Percentiles rank a stretch among this genome's conserved stretches.
Evolutionary conservation across 139 green algal genomes (phyloP).

Genomic region (Gonium pectorale): DNA sequence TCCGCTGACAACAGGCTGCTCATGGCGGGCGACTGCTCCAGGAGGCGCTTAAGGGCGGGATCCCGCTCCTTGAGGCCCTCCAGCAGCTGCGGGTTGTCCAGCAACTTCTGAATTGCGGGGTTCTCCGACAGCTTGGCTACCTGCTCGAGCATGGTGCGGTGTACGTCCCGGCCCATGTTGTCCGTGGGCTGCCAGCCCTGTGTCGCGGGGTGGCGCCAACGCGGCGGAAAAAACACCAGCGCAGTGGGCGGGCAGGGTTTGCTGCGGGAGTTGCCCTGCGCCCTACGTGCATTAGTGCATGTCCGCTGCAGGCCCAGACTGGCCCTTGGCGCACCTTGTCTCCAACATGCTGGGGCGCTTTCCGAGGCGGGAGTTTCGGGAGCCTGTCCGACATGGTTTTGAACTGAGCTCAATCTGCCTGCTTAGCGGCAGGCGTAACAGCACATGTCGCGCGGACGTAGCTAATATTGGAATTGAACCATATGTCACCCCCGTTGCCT

Average conservation of each 20-base stretch:
- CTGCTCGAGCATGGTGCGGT: background rate
- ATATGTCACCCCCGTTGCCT: background rate
- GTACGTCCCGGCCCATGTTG: background rate
- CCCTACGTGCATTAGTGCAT: no score
- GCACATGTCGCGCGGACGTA: background rate
- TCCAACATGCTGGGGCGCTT: background rate
- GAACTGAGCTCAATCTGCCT: background rate
- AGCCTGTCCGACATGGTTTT: background rate
- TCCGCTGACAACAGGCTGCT: background rate
- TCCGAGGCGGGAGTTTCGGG: slow-evolving; percentile 21
- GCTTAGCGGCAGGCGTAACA: background rate
- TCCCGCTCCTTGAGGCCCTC: background rate
- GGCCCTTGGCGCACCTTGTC: background rate
- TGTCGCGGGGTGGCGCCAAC: background rate
- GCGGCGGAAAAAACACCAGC: background rate
- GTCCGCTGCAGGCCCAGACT: background rate
- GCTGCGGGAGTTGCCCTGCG: no score
- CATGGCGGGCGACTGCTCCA: slow-evolving; percentile 21
- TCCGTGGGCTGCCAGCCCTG: background rate
- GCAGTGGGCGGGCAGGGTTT: no score
- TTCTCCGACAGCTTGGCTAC: background rate
- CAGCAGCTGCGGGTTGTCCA: background rate
- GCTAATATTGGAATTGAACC: background rate
- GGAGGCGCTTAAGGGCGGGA: background rate
- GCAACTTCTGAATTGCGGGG: background rate